phyloP scores from a whole-genome alignment of 1,139 yeast species.

The Hemisphaericaspora xylofermentans region DNA sequence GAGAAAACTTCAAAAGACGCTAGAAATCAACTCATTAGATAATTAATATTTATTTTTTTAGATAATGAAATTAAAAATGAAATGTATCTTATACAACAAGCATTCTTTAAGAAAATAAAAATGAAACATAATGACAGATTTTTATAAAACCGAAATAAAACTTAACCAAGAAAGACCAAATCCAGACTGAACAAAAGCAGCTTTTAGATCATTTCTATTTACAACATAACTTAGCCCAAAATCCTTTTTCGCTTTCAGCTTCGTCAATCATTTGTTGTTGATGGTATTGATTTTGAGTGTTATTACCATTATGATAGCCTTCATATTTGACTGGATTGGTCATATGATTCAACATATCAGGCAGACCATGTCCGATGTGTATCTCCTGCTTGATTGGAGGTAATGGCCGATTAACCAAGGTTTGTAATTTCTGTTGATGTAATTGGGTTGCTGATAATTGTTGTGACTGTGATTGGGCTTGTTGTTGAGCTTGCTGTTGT shows the following conservation, averaged over 20 bases:
- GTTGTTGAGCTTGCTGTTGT: constrained; percentile 23
- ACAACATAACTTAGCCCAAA: constrained; percentile 49
- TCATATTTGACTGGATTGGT: constrained; percentile 14
- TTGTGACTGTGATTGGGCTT: constrained; percentile 19
- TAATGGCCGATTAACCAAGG: constrained; percentile 50
- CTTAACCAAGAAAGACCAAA: not conserved
- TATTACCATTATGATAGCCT: constrained; percentile 11
- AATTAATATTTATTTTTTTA: too few species aligned
- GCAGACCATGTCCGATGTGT: constrained; percentile 15
- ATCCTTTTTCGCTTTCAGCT: constrained; percentile 40
- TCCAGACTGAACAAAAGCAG: not conserved
- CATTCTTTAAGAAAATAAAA: not conserved
- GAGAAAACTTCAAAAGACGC: too few species aligned
- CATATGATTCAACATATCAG: constrained; percentile 13
- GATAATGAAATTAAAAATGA: not conserved
- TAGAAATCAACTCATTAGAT: too few species aligned
- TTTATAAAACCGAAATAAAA: constrained; percentile 3
- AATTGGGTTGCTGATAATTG: constrained; percentile 44
- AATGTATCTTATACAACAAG: not conserved
- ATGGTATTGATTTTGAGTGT: constrained; percentile 36
- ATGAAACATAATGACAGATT: not conserved
- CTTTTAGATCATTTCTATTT: constrained; percentile 22
- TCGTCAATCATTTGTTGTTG: constrained; percentile 37
- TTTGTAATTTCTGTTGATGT: constrained; percentile 52
- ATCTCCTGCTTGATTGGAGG: constrained; percentile 51